Base-by-base conservation (phyloP, 495 filamentous ascomycete species). In the Aspergillus bertholletiae region DNA sequence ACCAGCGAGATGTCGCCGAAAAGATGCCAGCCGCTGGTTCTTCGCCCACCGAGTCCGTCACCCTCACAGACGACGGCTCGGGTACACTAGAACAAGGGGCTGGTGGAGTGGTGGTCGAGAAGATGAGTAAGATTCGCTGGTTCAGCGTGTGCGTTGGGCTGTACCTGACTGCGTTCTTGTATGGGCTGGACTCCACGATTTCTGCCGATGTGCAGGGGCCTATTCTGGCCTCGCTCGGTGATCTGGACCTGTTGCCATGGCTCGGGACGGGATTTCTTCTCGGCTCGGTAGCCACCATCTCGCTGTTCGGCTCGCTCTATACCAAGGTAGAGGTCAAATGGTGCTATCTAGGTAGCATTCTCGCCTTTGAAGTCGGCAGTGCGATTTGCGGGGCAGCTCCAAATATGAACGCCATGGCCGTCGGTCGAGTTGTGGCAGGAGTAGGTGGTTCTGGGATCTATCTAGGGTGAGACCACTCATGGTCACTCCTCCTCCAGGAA, bases 351-450 rank as follows among this genome's bases (percentile, higher is more conserved):
- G 23, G 66, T 8, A 55, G 34, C 30, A 13, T 46, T 26, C 8
- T 46, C 5, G 18, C 81, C 41, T 85, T 85, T 49, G 63, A 73
- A 41, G 66, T 63, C 5, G 80, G 70, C 0, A 74, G 69, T n/a
- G 77, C 76, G 0, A 18, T 84, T 1, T 84, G 80, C 54, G 80
- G 78, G n/a, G 77, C 69, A 12, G 78, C 81, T 1, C 78, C 74
- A 0, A 67, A 50, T 9, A 79, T 80, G 60, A 65, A 74, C 48
- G 72, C 73, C 20, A 46, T 78, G 27, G 80, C 82, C 46, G 55
- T 80, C 15, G 81, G 77, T 0, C 64, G 80, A 6, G 78, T 73
- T 3, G 49, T 65, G 22, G 58, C 61, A 46, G 68, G 69, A 18
- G 48, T 70, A 17, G 73, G 77, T 1, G 82, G 82, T 1, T 64